These are phyloP conservation scores for Trametes coccinea DNA, from an alignment of 768 basidiomycete genomes.

Conservation along the genomic window DNA sequence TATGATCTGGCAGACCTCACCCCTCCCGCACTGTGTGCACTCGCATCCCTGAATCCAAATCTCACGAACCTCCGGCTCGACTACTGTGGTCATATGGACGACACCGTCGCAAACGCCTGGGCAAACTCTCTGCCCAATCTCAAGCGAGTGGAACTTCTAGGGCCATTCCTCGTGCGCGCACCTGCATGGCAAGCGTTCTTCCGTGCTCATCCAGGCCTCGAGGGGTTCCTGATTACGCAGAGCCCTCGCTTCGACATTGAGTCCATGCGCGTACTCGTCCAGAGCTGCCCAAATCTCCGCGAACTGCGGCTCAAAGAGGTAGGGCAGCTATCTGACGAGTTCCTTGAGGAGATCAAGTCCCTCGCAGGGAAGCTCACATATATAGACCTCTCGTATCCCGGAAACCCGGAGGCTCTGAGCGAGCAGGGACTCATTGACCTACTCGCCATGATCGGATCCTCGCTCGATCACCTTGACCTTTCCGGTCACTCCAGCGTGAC, in stretches of 20 bases:
- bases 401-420: constrained; percentile 44
- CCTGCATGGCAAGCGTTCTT: constrained; percentile 79
- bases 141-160: constrained; percentile 74
- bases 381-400: constrained; percentile 72
- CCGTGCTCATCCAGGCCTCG: constrained; percentile 57
- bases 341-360: constrained; percentile 52
- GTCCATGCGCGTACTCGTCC: constrained; percentile 60
- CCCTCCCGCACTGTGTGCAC: constrained; percentile 63
- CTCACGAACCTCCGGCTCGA: constrained; percentile 78
- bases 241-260: constrained; percentile 81
- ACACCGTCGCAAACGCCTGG: constrained; percentile 59
- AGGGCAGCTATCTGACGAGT: constrained; percentile 66
- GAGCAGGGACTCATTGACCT: constrained; percentile 59
- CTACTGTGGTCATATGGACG: constrained; percentile 81
- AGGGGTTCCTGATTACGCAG: constrained; percentile 78
- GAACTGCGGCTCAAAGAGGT: constrained; percentile 80
- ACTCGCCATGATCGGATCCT: constrained; percentile 52
- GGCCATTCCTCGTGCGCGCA: constrained; percentile 80
- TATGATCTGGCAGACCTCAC: constrained; percentile 53
- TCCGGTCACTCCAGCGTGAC: constrained; percentile 66
- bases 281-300: constrained; percentile 54
- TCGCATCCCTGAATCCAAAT: constrained; percentile 83
- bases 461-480: constrained; percentile 64
- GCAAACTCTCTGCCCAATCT: constrained; percentile 64
- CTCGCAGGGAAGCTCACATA: constrained; percentile 47